Base-by-base conservation (phyloP, 2,329 filamentous ascomycete genomes). In the Penicillium oxalicum region DNA sequence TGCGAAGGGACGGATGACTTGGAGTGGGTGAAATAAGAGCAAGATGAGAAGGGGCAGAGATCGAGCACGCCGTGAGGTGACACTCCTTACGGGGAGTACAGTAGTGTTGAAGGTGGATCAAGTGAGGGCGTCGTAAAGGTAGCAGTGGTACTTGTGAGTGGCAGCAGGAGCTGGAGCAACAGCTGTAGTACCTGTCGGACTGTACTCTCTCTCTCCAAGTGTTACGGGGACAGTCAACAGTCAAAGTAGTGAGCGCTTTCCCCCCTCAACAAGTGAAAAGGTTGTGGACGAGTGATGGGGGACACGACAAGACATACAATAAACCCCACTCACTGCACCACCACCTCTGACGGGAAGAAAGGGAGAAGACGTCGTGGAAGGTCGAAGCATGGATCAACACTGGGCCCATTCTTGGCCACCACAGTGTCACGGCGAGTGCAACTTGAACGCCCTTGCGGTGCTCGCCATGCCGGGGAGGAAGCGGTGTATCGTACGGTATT, bases 311-410 rank as follows among this genome's bases (percentile, higher is more conserved):
- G 4, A 32, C 8, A 32, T 11, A 2, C 29, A 8, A 18, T 18
- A 18, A 18, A 32, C 29, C 29, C 29, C 8, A 32, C 29, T 32
- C 29, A 32, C 29, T 5, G 29, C 29, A 32, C 8, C 8, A 8
- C 8, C 8, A 7, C 11, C 7, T 11, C 3, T 32, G 29, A 47
- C 32, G 39, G 29, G 40, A 13, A 26, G 36, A 40, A 34, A 24
- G 35, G 41, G 44, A 37, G 38, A 18, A 40, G 42, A 39, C 45
- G 47, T 35, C 18, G 38, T 28, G 36, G 29, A 34, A 32, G 36
- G 28, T 44, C 8, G 40, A 57, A 57, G 51, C 52, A 60, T 60
- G 57, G 58, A 60, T 60, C 58, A 60, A 58, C 58, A 59, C 48
- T 60, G 57, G 18, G 56, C 49, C 53, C 58, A 60, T 60, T 60